Base-by-base conservation (phyloP, 495 filamentous ascomycete genomes). In the Hyphodiscus hymeniophilus region DNA sequence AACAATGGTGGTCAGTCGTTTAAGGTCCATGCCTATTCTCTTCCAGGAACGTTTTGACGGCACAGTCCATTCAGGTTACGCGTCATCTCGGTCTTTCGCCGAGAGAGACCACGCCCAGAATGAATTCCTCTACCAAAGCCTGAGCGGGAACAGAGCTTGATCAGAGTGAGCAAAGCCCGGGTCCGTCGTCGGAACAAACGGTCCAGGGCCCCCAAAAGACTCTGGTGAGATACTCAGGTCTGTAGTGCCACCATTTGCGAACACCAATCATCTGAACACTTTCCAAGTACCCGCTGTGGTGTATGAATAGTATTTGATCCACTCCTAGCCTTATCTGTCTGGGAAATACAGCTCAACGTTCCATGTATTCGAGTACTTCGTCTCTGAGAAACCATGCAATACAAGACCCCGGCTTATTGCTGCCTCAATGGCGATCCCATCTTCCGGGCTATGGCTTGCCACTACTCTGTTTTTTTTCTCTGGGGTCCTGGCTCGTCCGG, bases 41-140 rank as follows among this genome's bases (percentile, higher is more conserved):
- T n/a, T 42, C 7, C 5, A 50, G 36, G 26, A 50, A 50, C 3
- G 2, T 17, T 36, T 38, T 21, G 6, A 43, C 39, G 26, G 47
- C 47, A 31, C 16, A 15, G 16, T 50, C 47, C 2, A 50, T 21
- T 7, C 28, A 21, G 3, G 6, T 26, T 3, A 17, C 11, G 7
- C 35, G 15, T 39, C 47, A 50, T 16, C 47, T 16, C 7, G 47
- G 47, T 17, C 47, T 39, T 17, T 42, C 28, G 7, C 47, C 47
- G 43, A 50, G n/a, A 3, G 38, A 41, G 7, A 50, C 28, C 3
- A 39, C 39, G 13, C n/a, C 18, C 30, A 16, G 4, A 18, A 18
- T 35, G 7, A 50, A 15, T 16, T 30, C 38, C 30, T 50, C 47
- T 7, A 43, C 21, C 39, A 50, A 24, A 7, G 7, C 11, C 21